Conservation (phyloP, 306 rosid genomes). For the Quercus mongolica region DNA sequence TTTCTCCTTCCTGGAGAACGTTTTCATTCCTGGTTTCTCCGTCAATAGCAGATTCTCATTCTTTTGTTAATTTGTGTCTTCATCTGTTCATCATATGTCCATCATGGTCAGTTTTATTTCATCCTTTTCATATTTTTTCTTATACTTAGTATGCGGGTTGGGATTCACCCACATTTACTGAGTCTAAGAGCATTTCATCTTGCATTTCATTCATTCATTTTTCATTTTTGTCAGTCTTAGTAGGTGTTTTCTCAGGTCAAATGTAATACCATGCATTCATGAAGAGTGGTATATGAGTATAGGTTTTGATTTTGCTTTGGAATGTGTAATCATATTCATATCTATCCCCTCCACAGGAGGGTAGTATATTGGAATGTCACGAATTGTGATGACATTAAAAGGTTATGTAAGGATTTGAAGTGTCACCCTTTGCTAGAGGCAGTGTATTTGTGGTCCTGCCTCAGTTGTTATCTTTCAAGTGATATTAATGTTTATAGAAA, state of each 20-base stretch:
- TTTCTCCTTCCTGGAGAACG: conserved; percentile 9
- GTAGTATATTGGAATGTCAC: conserved; percentile 27
- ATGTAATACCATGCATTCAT: conserved; percentile 48
- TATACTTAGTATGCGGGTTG: conserved; percentile 22
- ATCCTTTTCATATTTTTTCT: neutral
- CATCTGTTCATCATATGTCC: conserved; percentile 7
- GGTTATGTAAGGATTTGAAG: conserved; percentile 27
- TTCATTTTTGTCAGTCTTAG: conserved; percentile 18
- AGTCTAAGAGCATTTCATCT: conserved; percentile 30
- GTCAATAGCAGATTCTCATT: neutral
- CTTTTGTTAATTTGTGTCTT: neutral
- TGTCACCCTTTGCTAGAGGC: conserved; percentile 27
- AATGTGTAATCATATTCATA: conserved; percentile 29
- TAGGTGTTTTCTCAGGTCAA: conserved; percentile 26
- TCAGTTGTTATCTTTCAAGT: conserved; percentile 16
- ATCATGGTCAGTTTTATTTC: conserved; percentile 1
- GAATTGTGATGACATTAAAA: conserved; percentile 28
- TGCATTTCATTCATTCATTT: conserved; percentile 45
- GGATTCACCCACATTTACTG: conserved; percentile 20
- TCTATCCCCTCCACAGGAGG: conserved; percentile 21
- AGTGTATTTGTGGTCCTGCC: conserved; percentile 19
- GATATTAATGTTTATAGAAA: neutral
- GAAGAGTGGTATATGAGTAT: conserved; percentile 2
- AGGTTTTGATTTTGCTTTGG: conserved; percentile 26
- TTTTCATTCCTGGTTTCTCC: conserved; percentile 31